These are phyloP conservation scores for Saccharomyces hybrid DNA, from an alignment of 1,139 yeast genomes.

Conservation along the genomic window DNA sequence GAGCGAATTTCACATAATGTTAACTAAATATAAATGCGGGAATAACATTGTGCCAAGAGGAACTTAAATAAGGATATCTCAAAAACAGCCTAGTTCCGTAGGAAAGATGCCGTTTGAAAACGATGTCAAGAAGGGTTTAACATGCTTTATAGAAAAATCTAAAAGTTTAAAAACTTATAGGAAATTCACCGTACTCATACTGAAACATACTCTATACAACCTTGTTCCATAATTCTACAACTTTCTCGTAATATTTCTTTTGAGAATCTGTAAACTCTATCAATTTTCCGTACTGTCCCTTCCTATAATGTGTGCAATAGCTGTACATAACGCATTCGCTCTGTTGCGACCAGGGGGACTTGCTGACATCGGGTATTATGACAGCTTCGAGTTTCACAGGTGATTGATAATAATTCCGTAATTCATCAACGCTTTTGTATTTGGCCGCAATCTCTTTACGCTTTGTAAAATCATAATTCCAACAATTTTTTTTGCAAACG, in stretches of 20 bases:
- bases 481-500: conserved; percentile 5
- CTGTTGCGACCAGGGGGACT: neutral
- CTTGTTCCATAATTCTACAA: neutral
- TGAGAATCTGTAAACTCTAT: neutral
- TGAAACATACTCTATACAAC: neutral
- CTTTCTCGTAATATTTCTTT: neutral
- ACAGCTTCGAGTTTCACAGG: neutral
- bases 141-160: neutral
- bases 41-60: too few species aligned
- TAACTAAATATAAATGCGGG: neutral
- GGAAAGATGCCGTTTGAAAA: too few species aligned
- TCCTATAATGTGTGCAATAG: neutral
- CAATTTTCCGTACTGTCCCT: neutral
- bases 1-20: neutral
- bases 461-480: conserved; percentile 3
- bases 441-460: conserved; percentile 1
- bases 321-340: neutral
- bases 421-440: neutral
- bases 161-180: neutral
- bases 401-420: neutral
- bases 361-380: neutral
- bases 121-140: too few species aligned
- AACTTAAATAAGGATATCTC: too few species aligned
- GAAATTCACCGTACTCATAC: too few species aligned
- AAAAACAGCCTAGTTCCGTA: too few species aligned